Evolutionary conservation across 495 filamentous ascomycete genomes (phyloP).

Genomic region (Hypoxylon rickii): DNA sequence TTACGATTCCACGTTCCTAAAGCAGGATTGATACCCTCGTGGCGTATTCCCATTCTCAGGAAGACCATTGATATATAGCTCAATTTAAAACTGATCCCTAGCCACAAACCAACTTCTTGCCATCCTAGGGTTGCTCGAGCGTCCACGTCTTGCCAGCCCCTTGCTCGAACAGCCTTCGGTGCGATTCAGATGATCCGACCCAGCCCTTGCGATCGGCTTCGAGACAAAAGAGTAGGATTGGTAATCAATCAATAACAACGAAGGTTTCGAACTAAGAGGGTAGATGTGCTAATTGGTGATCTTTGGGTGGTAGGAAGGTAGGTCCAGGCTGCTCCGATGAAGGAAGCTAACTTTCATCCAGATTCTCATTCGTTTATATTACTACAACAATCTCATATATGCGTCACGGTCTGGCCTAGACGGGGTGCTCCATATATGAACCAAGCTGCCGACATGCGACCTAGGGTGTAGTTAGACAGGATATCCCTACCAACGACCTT

Average conservation of each 20-base stretch:
- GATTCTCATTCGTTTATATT: not conserved
- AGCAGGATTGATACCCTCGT: conserved; percentile 32
- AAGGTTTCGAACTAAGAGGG: conserved; percentile 12
- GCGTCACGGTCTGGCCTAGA: not conserved
- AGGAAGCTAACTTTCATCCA: not conserved
- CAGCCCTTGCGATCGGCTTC: conserved; percentile 2
- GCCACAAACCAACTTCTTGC: not conserved
- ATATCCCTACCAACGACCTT: too few species aligned
- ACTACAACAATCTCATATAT: not conserved
- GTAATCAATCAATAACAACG: not conserved
- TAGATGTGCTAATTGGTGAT: not conserved
- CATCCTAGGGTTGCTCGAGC: too few species aligned
- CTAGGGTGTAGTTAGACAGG: too few species aligned
- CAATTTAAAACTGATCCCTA: conserved; percentile 25
- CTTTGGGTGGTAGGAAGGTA: not conserved
- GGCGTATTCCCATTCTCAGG: conserved; percentile 25
- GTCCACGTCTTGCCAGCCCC: not conserved
- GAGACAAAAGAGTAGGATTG: not conserved
- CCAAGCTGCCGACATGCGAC: conserved; percentile 11
- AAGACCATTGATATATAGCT: conserved; percentile 32
- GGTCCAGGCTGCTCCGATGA: not conserved
- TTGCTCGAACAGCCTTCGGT: conserved; percentile 5
- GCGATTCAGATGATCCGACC: conserved; percentile 7
- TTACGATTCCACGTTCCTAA: conserved; percentile 18
- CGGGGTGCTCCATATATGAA: not conserved